Evolutionary conservation across 805 yeast genomes (phyloP).

Genomic region (Ogataea ramenticola): DNA sequence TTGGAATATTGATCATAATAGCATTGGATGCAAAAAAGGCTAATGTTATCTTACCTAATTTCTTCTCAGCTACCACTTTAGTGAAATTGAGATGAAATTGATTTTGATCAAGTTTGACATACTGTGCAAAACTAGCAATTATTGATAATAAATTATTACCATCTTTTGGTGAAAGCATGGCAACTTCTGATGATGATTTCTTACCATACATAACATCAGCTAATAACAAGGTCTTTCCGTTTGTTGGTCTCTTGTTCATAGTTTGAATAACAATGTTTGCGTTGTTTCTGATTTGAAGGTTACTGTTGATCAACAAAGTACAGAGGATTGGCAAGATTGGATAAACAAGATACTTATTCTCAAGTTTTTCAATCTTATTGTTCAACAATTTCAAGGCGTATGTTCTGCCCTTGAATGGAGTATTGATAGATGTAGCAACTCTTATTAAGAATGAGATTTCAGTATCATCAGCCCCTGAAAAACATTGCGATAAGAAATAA

Average conservation of each 20-base stretch:
- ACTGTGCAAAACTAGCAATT: constrained; percentile 30
- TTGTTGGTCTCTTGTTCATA: constrained; percentile 27
- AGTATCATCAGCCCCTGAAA: constrained; percentile 12
- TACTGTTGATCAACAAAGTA: constrained; percentile 45
- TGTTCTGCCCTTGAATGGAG: constrained; percentile 52
- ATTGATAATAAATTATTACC: constrained; percentile 36
- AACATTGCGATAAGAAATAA: constrained; percentile 12
- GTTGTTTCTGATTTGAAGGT: constrained; percentile 41
- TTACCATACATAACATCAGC: constrained; percentile 54
- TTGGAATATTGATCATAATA: constrained; percentile 39
- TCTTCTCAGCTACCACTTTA: constrained; percentile 39
- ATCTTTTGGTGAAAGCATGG: constrained; percentile 61
- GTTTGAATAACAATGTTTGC: constrained; percentile 31
- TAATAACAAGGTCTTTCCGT: constrained; percentile 37
- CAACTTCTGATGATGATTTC: constrained; percentile 33
- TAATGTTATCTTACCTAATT: constrained; percentile 46
- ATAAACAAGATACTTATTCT: constrained; percentile 31
- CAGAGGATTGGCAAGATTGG: constrained; percentile 53
- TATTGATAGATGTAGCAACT: constrained; percentile 45
- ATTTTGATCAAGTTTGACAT: constrained; percentile 41
- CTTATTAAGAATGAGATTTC: constrained; percentile 54
- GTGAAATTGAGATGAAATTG: constrained; percentile 34
- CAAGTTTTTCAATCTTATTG: constrained; percentile 27
- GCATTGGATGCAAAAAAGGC: constrained; percentile 71
- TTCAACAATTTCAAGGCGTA: constrained; percentile 38